Base-by-base conservation (phyloP, 2,329 filamentous ascomycete species). In the Curvularia verruculosa region DNA sequence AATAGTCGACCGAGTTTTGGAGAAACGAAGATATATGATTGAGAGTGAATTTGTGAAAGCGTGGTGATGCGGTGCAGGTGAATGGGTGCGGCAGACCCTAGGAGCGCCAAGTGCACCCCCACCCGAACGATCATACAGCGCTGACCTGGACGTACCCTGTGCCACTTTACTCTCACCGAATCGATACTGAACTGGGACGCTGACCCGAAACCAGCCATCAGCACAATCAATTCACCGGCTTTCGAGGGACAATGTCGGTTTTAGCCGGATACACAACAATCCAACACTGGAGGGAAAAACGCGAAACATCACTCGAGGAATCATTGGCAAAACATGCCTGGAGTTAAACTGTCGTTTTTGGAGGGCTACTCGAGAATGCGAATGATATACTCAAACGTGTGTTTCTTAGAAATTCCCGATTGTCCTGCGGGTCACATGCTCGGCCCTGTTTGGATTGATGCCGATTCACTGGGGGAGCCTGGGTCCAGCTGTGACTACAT, bases 381-480 rank as follows among this genome's bases (percentile, higher is more conserved):
- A 24, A 41, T 10, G 29, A 31, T 13, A 12, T 13, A 4, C 12
- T 31, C 9, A 28, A 28, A 28, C 26, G 26, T 28, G 3, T 9
- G 29, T 13, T 31, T 31, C 4, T 12, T 31, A 12, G 5, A 31
- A 10, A 12, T 31, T 31, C 29, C 12, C 12, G 12, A 4, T 13
- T 5, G 13, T 34, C 13, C 13, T 34, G 31, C 31, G 15, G 7
- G 31, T 34, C 31, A 15, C 31, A 34, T 15, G 29, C 12, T 15
- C 21, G 12, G 19, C 19, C 40, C n/a, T 21, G 6, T 26, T 45
- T 0, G 81, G 70, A 1, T 68, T 57, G 5, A 84, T 65, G 24
- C 75, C 61, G 40, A 75, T 78, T 12, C 81, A 66, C 80, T 81
- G 83, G 3, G 83, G 64, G 0, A 84, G 76, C 3, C 82, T 75